These are phyloP conservation scores for Termitomyces sp. DNA, from an alignment of 1,284 basidiomycete species.

Conservation along the genomic window DNA sequence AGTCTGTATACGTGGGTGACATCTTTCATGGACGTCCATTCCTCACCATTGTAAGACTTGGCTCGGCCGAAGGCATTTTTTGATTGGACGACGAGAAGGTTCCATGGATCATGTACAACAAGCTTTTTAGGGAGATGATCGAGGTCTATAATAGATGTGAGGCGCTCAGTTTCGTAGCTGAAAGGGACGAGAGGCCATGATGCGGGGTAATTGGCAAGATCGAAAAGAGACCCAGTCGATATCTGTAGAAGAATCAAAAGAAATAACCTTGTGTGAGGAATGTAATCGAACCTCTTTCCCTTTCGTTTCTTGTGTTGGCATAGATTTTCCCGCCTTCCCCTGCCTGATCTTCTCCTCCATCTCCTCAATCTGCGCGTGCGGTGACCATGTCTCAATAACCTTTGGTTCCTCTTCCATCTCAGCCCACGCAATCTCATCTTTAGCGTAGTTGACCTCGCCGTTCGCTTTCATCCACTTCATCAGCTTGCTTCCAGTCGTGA, in stretches of 20 bases:
- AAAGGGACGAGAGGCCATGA: conserved; percentile 33
- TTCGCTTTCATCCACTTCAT: conserved; percentile 28
- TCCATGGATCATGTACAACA: conserved; percentile 33
- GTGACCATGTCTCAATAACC: conserved; percentile 9
- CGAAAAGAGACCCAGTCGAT: conserved; percentile 20
- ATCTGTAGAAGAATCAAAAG: not conserved
- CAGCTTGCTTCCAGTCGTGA: conserved; percentile 35
- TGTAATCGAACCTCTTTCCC: not conserved
- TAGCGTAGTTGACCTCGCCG: conserved; percentile 31
- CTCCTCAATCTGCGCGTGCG: not conserved
- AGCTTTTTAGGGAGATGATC: conserved; percentile 32
- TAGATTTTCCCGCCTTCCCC: not conserved
- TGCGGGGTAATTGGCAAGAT: conserved; percentile 27
- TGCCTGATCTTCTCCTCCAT: conserved; percentile 2
- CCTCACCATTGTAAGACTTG: not conserved
- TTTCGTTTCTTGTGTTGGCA: not conserved
- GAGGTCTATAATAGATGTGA: conserved; percentile 30
- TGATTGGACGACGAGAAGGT: conserved; percentile 20
- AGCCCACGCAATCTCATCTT: conserved; percentile 32
- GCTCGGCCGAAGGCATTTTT: not conserved
- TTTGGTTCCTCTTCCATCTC: conserved; percentile 34
- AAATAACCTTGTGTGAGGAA: conserved; percentile 1
- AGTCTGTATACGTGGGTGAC: conserved; percentile 18
- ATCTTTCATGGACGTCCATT: conserved; percentile 17
- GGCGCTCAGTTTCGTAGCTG: conserved; percentile 15